Percentiles rank a stretch among this genome's conserved stretches.
These are phyloP conservation scores for Theileria parva DNA, from an alignment of 169 alveolate species.

Conservation along the genomic window DNA sequence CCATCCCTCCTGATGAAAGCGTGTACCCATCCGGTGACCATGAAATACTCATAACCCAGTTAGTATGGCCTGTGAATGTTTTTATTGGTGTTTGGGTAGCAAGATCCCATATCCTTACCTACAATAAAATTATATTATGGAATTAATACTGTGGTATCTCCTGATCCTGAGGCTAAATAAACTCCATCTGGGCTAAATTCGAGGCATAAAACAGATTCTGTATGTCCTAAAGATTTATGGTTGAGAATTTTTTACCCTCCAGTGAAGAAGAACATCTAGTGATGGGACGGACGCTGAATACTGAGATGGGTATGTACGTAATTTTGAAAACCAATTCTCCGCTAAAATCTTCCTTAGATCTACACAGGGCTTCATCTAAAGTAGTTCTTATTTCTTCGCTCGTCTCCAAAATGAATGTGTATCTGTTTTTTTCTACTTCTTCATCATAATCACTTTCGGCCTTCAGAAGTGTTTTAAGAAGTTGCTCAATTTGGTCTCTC, in stretches of 20 bases:
- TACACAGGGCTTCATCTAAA: slow-evolving; percentile 65
- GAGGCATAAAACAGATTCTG: slow-evolving; percentile 85
- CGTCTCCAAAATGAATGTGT: slow-evolving; percentile 72
- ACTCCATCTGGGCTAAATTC: slow-evolving; percentile 91
- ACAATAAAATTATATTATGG: not conserved
- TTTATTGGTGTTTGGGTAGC: slow-evolving; percentile 89
- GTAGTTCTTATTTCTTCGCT: slow-evolving; percentile 70
- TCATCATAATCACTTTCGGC: slow-evolving; percentile 62
- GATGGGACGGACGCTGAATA: slow-evolving; percentile 85
- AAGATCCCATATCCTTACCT: slow-evolving; percentile 92
- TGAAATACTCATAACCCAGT: slow-evolving; percentile 90
- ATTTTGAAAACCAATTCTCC: slow-evolving; percentile 78
- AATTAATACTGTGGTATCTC: slow-evolving; percentile 84
- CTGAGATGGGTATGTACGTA: slow-evolving; percentile 78
- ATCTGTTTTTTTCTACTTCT: slow-evolving; percentile 61
- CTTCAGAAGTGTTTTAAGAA: slow-evolving; percentile 59
- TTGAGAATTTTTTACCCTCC: slow-evolving; percentile 67
- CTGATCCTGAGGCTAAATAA: slow-evolving; percentile 91
- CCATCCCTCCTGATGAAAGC: slow-evolving; percentile 92
- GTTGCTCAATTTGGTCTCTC: slow-evolving; percentile 71
- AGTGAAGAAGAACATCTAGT: slow-evolving; percentile 89
- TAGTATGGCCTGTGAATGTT: slow-evolving; percentile 87
- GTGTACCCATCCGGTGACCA: slow-evolving; percentile 92
- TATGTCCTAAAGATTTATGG: slow-evolving; percentile 72
- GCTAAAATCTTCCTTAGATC: slow-evolving; percentile 63